phyloP scores from a whole-genome alignment of 208 protist species.

The Acanthamoeba culbertsoni region DNA sequence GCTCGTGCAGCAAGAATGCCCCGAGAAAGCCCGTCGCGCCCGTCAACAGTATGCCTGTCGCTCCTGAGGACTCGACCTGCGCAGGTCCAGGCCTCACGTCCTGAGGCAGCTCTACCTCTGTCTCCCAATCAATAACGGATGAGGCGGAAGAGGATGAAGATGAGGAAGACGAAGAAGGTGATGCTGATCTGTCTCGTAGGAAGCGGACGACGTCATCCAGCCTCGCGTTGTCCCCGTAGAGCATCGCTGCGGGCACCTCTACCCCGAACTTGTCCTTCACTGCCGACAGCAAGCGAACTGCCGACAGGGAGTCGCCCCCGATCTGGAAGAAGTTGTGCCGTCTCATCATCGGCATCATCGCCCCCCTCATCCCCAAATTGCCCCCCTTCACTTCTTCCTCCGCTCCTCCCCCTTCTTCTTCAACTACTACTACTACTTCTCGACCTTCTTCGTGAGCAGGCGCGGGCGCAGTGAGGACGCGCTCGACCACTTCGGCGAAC shows the following conservation, averaged over 20 bases:
- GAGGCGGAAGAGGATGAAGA: neutral
- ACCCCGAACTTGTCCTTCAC: constrained; percentile 20
- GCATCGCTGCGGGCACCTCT: neutral
- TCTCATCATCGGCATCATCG: too few species aligned
- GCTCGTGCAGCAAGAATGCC: neutral
- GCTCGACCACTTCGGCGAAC: neutral
- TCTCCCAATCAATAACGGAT: neutral
- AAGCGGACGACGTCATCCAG: constrained; percentile 9
- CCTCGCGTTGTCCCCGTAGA: neutral
- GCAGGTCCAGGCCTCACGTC: neutral
- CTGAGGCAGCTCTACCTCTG: neutral
- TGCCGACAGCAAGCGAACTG: neutral
- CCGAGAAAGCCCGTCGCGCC: constrained; percentile 29
- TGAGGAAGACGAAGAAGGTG: neutral
- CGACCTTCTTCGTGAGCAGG: too few species aligned
- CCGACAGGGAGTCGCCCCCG: constrained; percentile 20
- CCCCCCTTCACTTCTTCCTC: too few species aligned
- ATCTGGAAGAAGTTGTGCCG: constrained; percentile 39
- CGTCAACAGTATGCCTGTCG: neutral
- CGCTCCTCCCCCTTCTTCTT: too few species aligned
- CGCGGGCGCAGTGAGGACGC: neutral
- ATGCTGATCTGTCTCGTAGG: neutral
- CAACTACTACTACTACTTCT: too few species aligned
- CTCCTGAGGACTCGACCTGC: neutral
- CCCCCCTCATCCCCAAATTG: neutral